These are phyloP conservation scores for Vaccinium darrowii DNA, from an alignment of 148 eudicot genomes.

Conservation along the genomic window DNA sequence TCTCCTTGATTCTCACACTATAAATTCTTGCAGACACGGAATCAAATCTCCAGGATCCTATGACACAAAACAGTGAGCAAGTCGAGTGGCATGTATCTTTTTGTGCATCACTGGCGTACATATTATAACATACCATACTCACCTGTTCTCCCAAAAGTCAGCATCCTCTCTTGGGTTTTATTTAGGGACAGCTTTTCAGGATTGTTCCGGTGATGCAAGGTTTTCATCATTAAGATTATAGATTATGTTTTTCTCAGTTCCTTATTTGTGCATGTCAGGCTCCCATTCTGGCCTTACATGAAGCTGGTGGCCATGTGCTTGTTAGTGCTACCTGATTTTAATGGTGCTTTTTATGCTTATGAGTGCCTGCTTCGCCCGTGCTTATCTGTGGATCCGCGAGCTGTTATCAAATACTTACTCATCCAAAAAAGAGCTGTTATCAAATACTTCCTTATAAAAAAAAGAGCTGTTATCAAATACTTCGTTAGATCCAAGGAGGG, in stretches of 20 bases:
- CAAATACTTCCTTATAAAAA: background rate
- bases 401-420: background rate
- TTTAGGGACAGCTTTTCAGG: no score
- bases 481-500: background rate
- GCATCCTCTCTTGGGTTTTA: no score
- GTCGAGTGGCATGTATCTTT: no score
- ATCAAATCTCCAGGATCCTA: no score
- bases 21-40: no score
- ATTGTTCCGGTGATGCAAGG: background rate
- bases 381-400: background rate
- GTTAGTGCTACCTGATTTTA: conserved; percentile 9
- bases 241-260: background rate
- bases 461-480: background rate
- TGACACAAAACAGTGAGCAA: no score
- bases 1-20: no score
- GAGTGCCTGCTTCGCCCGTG: conserved; percentile 5
- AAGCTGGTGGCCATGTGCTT: conserved; percentile 4
- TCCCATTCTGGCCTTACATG: conserved; percentile 14
- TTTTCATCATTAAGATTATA: background rate
- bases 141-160: no score
- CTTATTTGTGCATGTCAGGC: conserved; percentile 3
- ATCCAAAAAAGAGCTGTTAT: background rate
- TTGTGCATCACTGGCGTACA: no score
- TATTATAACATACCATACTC: no score
- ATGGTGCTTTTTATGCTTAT: conserved; percentile 14